Evolutionary conservation across 192 early-diverging fungal genomes (phyloP).

Genomic region (Linnemannia schmuckeri): DNA sequence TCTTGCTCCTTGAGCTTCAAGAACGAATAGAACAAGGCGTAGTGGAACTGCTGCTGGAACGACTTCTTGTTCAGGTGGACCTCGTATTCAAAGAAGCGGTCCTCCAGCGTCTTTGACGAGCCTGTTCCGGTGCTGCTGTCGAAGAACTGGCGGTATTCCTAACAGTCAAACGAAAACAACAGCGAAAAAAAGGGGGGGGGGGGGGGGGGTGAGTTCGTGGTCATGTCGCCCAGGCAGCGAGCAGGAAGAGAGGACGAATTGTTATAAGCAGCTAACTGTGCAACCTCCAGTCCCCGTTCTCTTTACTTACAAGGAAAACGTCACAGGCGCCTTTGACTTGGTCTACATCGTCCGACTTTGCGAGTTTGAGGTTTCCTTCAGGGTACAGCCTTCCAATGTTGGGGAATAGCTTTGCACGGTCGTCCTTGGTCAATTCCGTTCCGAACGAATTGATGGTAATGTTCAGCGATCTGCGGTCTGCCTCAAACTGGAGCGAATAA

Average conservation of each 20-base stretch:
- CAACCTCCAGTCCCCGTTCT: background rate
- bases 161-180: background rate
- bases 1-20: slow-evolving; percentile 98
- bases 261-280: no score
- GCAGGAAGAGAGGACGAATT: no score
- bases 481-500: slow-evolving; percentile 83
- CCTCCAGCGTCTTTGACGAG: slow-evolving; percentile 86
- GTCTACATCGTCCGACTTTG: slow-evolving; percentile 92
- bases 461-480: slow-evolving; percentile 97
- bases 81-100: slow-evolving; percentile 96
- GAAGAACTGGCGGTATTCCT: slow-evolving; percentile 94
- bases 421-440: slow-evolving; percentile 97
- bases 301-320: slow-evolving; percentile 75
- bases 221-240: background rate
- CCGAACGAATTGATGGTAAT: slow-evolving; percentile 99
- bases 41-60: slow-evolving; percentile 98
- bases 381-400: slow-evolving; percentile 92
- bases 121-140: slow-evolving; percentile 60
- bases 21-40: slow-evolving; percentile 94
- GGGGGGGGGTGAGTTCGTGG: background rate
- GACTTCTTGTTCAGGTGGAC: slow-evolving; percentile 93
- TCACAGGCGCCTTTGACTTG: slow-evolving; percentile 93
- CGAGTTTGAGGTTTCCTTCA: slow-evolving; percentile 87
- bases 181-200: background rate
- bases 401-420: slow-evolving; percentile 95